phyloP scores from a whole-genome alignment of 2,329 filamentous ascomycete species.

The Pestalotiopsis sp. region DNA sequence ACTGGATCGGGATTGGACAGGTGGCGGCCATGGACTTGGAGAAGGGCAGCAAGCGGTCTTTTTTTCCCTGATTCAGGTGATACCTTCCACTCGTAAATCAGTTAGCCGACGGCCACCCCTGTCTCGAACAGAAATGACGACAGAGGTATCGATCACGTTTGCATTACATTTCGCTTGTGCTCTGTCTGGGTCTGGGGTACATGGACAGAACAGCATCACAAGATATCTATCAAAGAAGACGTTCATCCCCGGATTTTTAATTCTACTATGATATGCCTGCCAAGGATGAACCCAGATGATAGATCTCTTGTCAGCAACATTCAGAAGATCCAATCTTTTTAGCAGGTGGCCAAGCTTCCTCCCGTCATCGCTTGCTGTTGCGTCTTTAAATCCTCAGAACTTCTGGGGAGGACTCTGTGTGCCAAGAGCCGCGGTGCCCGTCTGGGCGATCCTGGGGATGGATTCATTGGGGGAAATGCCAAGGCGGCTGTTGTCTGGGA shows the following conservation, averaged over 20 bases:
- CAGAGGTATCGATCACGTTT: neutral
- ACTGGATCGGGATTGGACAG: neutral
- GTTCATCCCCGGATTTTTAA: neutral
- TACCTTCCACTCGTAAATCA: neutral
- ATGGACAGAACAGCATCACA: neutral
- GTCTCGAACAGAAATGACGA: neutral
- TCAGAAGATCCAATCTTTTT: neutral
- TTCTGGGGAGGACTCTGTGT: neutral
- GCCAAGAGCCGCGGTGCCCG: neutral
- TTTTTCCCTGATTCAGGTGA: neutral
- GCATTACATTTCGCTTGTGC: neutral
- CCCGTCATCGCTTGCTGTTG: neutral
- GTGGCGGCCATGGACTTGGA: neutral
- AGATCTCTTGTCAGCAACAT: neutral
- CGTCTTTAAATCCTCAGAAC: neutral
- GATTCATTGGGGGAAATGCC: neutral
- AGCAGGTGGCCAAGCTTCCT: neutral
- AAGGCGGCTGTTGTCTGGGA: neutral
- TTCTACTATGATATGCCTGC: neutral
- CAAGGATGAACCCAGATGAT: neutral
- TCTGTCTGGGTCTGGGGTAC: neutral
- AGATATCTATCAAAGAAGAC: neutral
- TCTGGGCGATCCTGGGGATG: constrained; percentile 4
- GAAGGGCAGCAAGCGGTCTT: neutral
- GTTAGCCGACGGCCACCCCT: neutral